phyloP scores from a whole-genome alignment of 192 early-diverging fungal species.

The Neocallimastix lanati region DNA sequence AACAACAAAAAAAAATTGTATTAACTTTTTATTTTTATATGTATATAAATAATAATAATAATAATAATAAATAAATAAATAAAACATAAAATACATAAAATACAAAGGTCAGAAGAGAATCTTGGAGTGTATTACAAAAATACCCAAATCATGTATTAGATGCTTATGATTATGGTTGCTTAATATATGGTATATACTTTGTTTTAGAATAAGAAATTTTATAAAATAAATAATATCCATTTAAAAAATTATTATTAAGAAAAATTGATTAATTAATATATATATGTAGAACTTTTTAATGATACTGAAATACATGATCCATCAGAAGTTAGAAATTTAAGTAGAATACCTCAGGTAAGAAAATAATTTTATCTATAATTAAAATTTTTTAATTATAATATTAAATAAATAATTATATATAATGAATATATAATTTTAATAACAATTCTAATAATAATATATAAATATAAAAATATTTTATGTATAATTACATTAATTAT shows the following conservation, averaged over 20 bases:
- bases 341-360: background rate
- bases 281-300: background rate
- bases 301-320: background rate
- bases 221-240: constrained; percentile 12
- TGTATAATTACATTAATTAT: background rate
- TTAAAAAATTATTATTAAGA: too few relatives aligned
- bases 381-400: too few relatives aligned
- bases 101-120: background rate
- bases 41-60: too few relatives aligned
- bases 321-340: background rate
- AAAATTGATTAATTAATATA: too few relatives aligned
- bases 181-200: background rate
- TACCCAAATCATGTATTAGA: background rate
- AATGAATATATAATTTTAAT: constrained; percentile 18
- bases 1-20: too few relatives aligned
- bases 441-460: constrained; percentile 11
- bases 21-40: too few relatives aligned
- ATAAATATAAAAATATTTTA: too few relatives aligned
- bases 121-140: background rate
- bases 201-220: constrained; percentile 6
- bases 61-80: too few relatives aligned
- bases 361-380: too few relatives aligned
- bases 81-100: too few relatives aligned
- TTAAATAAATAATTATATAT: too few relatives aligned
- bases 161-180: background rate